A percentile compares a stretch with the other conserved stretches of the same genome.
phyloP scores from a whole-genome alignment of 345 rosid genomes.

The Hypericum perforatum region DNA sequence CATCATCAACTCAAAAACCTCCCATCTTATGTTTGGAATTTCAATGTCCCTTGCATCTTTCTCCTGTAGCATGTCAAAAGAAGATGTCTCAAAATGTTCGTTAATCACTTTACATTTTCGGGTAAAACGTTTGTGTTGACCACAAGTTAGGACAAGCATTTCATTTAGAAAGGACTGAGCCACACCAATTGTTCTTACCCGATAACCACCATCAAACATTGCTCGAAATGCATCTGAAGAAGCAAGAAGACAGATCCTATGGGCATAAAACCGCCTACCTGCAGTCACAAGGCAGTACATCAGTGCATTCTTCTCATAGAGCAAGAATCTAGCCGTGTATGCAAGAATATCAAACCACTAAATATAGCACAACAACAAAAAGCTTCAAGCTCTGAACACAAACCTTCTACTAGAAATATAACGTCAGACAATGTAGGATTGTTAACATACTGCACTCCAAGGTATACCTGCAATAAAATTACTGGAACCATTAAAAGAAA shows the following conservation, averaged over 20 bases:
- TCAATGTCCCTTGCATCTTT: slow-evolving; percentile 96
- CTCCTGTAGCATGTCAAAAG: slow-evolving; percentile 38
- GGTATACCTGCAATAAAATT: slow-evolving; percentile 54
- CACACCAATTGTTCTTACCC: slow-evolving; percentile 43
- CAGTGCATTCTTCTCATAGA: not conserved
- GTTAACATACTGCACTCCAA: slow-evolving; percentile 95
- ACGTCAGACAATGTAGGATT: slow-evolving; percentile 84
- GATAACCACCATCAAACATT: slow-evolving; percentile 98
- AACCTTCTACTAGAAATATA: slow-evolving; percentile 96
- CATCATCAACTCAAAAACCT: slow-evolving; percentile 99
- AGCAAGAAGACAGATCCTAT: slow-evolving; percentile 95
- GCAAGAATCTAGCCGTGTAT: not conserved
- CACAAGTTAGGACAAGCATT: not conserved
- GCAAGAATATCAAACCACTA: slow-evolving; percentile 1
- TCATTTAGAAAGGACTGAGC: not conserved
- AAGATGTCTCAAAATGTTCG: not conserved
- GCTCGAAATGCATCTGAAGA: slow-evolving; percentile 99
- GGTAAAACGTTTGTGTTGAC: not conserved
- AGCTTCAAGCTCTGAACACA: not conserved
- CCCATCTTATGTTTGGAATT: slow-evolving; percentile 99
- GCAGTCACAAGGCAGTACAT: slow-evolving; percentile 18
- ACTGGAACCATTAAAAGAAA: slow-evolving; percentile 1
- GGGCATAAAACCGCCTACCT: slow-evolving; percentile 92
- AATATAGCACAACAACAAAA: slow-evolving; percentile 4
- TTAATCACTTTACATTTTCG: too few relatives aligned